These are phyloP conservation scores for Naganishia friedmannii DNA, from an alignment of 768 basidiomycete genomes.

Conservation along the genomic window DNA sequence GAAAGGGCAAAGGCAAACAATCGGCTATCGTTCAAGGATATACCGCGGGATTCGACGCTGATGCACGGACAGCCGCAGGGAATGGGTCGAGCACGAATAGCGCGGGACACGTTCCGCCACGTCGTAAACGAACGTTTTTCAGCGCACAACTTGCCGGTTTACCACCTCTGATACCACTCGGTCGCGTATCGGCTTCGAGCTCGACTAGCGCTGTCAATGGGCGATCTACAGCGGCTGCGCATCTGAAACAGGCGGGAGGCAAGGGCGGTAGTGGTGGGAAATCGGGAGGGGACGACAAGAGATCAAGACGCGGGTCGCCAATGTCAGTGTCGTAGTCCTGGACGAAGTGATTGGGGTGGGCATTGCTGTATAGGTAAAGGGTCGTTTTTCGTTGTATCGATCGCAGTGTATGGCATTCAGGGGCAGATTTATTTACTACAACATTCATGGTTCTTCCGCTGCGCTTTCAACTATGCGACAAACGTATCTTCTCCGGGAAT, in stretches of 20 bases:
- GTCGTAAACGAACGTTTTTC: slow-evolving; percentile 19
- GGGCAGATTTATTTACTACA: background rate
- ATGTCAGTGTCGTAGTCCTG: slow-evolving; percentile 4
- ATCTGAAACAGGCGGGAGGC: slow-evolving; percentile 7
- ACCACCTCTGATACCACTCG: slow-evolving; percentile 16
- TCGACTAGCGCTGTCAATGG: slow-evolving; percentile 4
- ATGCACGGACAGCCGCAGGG: background rate
- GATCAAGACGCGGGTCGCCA: slow-evolving; percentile 20
- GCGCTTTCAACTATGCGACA: background rate
- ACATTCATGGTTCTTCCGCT: background rate
- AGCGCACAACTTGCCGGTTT: background rate
- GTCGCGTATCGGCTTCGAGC: slow-evolving; percentile 1
- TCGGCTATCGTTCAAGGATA: slow-evolving; percentile 12
- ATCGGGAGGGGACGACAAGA: slow-evolving; percentile 13
- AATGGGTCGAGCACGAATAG: background rate
- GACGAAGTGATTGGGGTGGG: background rate
- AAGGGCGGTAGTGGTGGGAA: slow-evolving; percentile 8
- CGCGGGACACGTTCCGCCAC: background rate
- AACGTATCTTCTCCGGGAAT: slow-evolving; percentile 2
- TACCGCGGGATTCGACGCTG: slow-evolving; percentile 1
- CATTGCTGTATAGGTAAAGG: background rate
- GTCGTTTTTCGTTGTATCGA: slow-evolving; percentile 17
- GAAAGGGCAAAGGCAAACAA: slow-evolving; percentile 10
- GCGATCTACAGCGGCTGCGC: background rate
- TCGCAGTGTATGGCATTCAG: background rate